Conservation (phyloP, 192 early-diverging fungal genomes). For the Backusella parvicylindrica region DNA sequence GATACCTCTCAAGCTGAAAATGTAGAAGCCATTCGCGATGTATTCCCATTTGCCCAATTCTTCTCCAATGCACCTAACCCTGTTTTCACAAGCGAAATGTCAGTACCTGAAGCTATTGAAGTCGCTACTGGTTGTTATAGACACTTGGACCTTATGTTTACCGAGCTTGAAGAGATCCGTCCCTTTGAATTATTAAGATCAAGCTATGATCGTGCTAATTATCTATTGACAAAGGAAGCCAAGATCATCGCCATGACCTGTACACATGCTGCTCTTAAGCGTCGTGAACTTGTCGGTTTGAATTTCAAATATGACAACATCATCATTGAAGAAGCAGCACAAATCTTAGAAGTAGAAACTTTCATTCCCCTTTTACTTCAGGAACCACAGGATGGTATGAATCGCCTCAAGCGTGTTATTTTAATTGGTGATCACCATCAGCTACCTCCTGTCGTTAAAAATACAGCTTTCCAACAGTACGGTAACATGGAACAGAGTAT, state of each 20-base stretch:
- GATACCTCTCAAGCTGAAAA: constrained; percentile 19
- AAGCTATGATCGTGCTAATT: constrained; percentile 78
- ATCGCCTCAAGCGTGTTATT: constrained; percentile 81
- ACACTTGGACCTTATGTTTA: constrained; percentile 78
- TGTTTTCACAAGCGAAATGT: constrained; percentile 52
- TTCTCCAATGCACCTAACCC: constrained; percentile 73
- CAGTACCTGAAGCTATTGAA: constrained; percentile 52
- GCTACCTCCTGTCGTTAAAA: constrained; percentile 94
- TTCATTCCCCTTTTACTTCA: constrained; percentile 91
- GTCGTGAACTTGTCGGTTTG: constrained; percentile 78
- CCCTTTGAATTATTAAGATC: constrained; percentile 91
- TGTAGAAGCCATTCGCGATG: constrained; percentile 38
- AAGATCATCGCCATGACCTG: constrained; percentile 97
- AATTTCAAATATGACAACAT: constrained; percentile 96
- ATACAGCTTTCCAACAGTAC: constrained; percentile 76
- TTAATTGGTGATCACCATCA: constrained; percentile 99
- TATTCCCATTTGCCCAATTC: constrained; percentile 83
- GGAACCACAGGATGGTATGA: constrained; percentile 58
- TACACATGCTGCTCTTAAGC: constrained; percentile 89
- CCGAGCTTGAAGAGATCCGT: constrained; percentile 85
- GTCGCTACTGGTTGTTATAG: constrained; percentile 78
- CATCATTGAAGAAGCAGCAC: constrained; percentile 97
- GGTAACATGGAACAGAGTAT: constrained; percentile 94
- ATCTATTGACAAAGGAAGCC: constrained; percentile 93
- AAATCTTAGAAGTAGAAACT: constrained; percentile 93